A percentile compares a stretch with the other conserved stretches of the same genome.
Evolutionary conservation across 2,329 filamentous ascomycete species (phyloP).

Genomic region (Ascochyta pisi): DNA sequence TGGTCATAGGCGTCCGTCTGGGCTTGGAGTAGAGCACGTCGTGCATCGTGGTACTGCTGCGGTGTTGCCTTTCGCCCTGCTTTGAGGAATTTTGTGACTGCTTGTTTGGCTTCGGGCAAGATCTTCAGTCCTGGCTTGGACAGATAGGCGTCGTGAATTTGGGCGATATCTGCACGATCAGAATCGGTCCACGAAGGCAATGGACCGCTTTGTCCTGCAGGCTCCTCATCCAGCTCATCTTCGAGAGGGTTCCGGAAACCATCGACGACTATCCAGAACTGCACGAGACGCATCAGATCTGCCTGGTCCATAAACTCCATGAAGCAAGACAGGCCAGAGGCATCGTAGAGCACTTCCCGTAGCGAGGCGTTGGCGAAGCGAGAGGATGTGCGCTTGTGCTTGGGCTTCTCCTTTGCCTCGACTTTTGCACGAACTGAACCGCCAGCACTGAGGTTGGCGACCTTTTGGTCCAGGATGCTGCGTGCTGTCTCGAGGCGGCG

Average conservation of each 20-base stretch:
- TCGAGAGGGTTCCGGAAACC: slow-evolving; percentile 94
- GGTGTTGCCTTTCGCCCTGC: slow-evolving; percentile 78
- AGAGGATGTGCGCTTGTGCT: slow-evolving; percentile 58
- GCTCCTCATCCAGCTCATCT: slow-evolving; percentile 73
- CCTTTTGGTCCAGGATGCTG: slow-evolving; percentile 85
- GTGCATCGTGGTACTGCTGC: slow-evolving; percentile 81
- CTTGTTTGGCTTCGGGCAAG: slow-evolving; percentile 69
- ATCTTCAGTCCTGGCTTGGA: slow-evolving; percentile 82
- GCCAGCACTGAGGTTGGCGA: slow-evolving; percentile 77
- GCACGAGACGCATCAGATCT: slow-evolving; percentile 83
- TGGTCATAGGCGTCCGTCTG: slow-evolving; percentile 85
- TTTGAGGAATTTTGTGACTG: slow-evolving; percentile 78
- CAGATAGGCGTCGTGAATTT: slow-evolving; percentile 91
- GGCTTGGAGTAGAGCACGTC: slow-evolving; percentile 79
- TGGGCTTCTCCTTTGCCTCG: slow-evolving; percentile 49
- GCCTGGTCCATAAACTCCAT: slow-evolving; percentile 99
- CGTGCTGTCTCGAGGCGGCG: slow-evolving; percentile 92
- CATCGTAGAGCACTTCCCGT: slow-evolving; percentile 85
- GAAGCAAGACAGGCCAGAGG: slow-evolving; percentile 93
- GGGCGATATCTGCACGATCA: slow-evolving; percentile 84
- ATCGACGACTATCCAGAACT: slow-evolving; percentile 98
- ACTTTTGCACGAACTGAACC: slow-evolving; percentile 56
- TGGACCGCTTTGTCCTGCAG: slow-evolving; percentile 60
- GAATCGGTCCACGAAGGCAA: slow-evolving; percentile 76
- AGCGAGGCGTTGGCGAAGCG: slow-evolving; percentile 77